These are phyloP conservation scores for thale cress (Arabidopsis thaliana) DNA, from an alignment of 345 rosid species.

Conservation along the genomic window DNA sequence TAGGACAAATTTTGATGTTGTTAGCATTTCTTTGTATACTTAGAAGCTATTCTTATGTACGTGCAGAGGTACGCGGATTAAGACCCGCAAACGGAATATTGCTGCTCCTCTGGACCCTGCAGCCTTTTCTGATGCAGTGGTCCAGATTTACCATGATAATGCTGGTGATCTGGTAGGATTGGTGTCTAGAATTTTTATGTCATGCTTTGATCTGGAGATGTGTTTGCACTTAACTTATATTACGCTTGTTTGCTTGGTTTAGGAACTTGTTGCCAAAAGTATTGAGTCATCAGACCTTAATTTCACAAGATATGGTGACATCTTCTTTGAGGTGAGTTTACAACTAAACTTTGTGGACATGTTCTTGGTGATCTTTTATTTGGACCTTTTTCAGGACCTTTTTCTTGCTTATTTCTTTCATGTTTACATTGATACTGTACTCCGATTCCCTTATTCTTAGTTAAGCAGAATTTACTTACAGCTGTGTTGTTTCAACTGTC, in stretches of 20 bases:
- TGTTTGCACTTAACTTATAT: neutral
- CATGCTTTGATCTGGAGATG: neutral
- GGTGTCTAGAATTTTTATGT: neutral
- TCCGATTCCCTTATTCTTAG: neutral
- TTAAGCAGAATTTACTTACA: neutral
- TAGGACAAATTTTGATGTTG: neutral
- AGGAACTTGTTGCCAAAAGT: conserved; percentile 94
- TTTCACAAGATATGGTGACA: conserved; percentile 96
- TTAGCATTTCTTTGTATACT: neutral
- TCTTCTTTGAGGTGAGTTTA: conserved; percentile 47
- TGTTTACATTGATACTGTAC: neutral
- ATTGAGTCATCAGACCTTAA: conserved; percentile 91
- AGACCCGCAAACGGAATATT: conserved; percentile 99
- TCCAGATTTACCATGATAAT: conserved; percentile 95
- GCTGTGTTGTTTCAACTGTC: neutral
- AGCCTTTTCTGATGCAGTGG: conserved; percentile 98
- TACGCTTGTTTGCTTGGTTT: conserved; percentile 24
- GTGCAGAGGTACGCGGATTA: conserved; percentile 97
- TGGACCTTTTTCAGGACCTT: neutral
- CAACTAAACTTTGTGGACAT: neutral
- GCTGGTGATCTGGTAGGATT: conserved; percentile 94
- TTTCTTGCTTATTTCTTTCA: neutral
- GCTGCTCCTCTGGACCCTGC: conserved; percentile 99
- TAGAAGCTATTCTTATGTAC: neutral
- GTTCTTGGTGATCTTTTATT: neutral